These are phyloP conservation scores for Neckera pumila DNA, from an alignment of 225 moss, liverwort and hornwort species.

Conservation along the genomic window DNA sequence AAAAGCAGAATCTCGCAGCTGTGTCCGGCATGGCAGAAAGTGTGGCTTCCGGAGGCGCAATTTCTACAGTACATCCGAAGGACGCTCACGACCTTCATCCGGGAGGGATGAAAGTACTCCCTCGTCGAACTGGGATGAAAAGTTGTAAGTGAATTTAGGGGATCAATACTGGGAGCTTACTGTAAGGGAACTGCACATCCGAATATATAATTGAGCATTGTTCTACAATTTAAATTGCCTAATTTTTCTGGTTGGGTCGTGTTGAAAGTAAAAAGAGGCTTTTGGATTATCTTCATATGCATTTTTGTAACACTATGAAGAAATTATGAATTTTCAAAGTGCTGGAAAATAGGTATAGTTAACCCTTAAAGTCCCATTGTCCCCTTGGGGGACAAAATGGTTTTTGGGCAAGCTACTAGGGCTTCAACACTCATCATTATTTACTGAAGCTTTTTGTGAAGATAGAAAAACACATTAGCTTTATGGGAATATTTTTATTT, in stretches of 20 bases:
- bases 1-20: neutral
- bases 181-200: too few species aligned
- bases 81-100: neutral
- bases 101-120: neutral
- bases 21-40: neutral
- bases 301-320: rapidly evolving
- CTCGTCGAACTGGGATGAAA: neutral
- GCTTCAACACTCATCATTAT: too few species aligned
- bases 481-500: too few species aligned
- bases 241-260: neutral
- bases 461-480: too few species aligned
- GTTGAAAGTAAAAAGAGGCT: neutral
- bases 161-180: too few species aligned
- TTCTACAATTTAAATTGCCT: neutral
- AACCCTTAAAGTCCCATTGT: too few species aligned
- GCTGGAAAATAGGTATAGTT: too few species aligned
- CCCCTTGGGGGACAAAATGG: too few species aligned
- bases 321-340: neutral
- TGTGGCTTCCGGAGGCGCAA: neutral
- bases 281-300: too few species aligned
- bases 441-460: too few species aligned
- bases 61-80: neutral
- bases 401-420: too few species aligned
- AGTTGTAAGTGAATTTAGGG: neutral
- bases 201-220: neutral